These are phyloP conservation scores for Pterulicium gracile DNA, from an alignment of 1,284 basidiomycete species.

Conservation along the genomic window DNA sequence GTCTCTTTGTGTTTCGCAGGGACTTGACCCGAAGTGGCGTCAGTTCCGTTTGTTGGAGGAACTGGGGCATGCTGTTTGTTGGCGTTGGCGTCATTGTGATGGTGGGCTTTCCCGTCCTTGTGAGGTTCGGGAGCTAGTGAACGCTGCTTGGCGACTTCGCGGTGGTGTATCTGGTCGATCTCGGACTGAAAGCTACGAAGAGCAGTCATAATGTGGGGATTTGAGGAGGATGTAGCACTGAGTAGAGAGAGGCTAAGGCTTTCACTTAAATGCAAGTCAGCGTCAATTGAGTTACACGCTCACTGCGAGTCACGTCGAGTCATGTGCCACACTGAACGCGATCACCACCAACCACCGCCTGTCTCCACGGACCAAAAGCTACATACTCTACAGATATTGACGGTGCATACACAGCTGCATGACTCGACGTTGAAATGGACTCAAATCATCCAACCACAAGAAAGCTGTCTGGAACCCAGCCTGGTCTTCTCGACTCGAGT, in stretches of 20 bases:
- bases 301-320: not conserved
- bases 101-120: not conserved
- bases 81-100: not conserved
- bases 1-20: too few relatives aligned
- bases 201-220: constrained; percentile 24
- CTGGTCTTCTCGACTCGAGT: constrained; percentile 49
- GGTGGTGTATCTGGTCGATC: constrained; percentile 61
- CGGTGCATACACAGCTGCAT: not conserved
- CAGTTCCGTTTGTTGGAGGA: too few relatives aligned
- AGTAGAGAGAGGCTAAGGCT: not conserved
- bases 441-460: not conserved
- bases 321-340: not conserved
- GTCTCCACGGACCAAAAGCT: not conserved
- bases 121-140: constrained; percentile 21
- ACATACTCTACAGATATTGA: not conserved
- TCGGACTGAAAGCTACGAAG: constrained; percentile 64
- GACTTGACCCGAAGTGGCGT: too few relatives aligned
- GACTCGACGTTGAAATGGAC: not conserved
- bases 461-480: constrained; percentile 24
- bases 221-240: not conserved
- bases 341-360: not conserved
- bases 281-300: not conserved
- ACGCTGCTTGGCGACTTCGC: constrained; percentile 53
- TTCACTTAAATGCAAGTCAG: constrained; percentile 6
- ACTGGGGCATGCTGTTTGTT: not conserved